Percentiles rank a stretch among this genome's conserved stretches.
phyloP scores from a whole-genome alignment of 257 asterid species.

The Nicotiana obtusifolia region DNA sequence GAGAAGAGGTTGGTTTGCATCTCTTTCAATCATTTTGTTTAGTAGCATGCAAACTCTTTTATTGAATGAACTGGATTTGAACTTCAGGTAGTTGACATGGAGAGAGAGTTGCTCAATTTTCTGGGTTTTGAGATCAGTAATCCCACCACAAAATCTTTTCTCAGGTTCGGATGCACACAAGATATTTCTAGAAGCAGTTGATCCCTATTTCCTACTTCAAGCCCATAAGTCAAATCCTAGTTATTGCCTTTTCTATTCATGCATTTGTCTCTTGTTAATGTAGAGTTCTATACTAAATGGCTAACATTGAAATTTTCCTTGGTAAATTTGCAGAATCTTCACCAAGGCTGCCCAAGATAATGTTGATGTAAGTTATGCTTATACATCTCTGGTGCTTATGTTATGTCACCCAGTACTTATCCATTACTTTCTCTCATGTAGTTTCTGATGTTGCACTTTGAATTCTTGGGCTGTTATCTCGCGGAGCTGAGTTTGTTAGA shows the following conservation, averaged over 20 bases:
- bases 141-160: slow-evolving; percentile 73
- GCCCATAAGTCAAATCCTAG: not conserved
- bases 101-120: slow-evolving; percentile 53
- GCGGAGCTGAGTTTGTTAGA: slow-evolving; percentile 75
- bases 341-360: slow-evolving; percentile 53
- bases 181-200: not conserved
- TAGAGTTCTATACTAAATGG: slow-evolving; percentile 4
- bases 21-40: slow-evolving; percentile 1
- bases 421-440: slow-evolving; percentile 24
- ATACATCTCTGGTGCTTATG: not conserved
- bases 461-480: slow-evolving; percentile 57
- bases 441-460: slow-evolving; percentile 45
- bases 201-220: not conserved
- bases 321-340: slow-evolving; percentile 53
- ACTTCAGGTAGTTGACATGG: slow-evolving; percentile 60
- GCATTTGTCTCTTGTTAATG: not conserved
- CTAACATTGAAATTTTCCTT: not conserved
- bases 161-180: slow-evolving; percentile 42
- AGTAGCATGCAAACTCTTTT: not conserved
- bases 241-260: not conserved
- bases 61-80: not conserved
- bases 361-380: slow-evolving; percentile 32
- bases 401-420: not conserved
- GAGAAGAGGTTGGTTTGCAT: slow-evolving; percentile 54
- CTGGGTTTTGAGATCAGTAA: slow-evolving; percentile 55